Evolutionary conservation across 2,329 filamentous ascomycete species (phyloP).

Genomic region (Sporothrix protearum): DNA sequence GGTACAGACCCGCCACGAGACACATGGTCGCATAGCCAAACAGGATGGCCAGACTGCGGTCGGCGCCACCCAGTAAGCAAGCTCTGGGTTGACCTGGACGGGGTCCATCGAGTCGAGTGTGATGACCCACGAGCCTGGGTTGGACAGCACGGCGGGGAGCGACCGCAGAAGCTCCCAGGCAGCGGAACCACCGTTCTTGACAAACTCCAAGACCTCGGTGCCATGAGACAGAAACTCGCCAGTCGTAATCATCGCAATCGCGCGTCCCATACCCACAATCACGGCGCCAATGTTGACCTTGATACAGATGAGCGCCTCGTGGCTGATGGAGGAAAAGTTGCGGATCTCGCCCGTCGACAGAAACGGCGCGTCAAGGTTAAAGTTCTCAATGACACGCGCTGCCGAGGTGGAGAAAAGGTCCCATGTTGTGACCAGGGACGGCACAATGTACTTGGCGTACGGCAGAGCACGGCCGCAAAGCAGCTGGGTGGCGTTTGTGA

Average conservation of each 20-base stretch:
- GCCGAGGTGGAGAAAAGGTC: conserved; percentile 43
- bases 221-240: conserved; percentile 40
- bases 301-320: conserved; percentile 62
- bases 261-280: conserved; percentile 40
- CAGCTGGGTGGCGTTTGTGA: conserved; percentile 39
- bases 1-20: conserved; percentile 70
- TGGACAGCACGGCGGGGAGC: conserved; percentile 39
- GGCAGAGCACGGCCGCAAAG: conserved; percentile 34
- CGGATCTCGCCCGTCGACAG: conserved; percentile 61
- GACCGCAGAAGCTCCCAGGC: conserved; percentile 33
- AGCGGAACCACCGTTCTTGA: conserved; percentile 27
- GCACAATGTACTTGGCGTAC: conserved; percentile 18
- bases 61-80: conserved; percentile 65
- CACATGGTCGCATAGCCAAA: conserved; percentile 78
- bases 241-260: conserved; percentile 44
- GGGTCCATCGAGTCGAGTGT: conserved; percentile 47
- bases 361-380: conserved; percentile 50
- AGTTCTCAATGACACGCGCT: conserved; percentile 48
- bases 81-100: conserved; percentile 48
- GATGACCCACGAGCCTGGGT: conserved; percentile 57
- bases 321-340: conserved; percentile 72
- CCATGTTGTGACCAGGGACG: conserved; percentile 38
- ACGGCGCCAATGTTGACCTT: conserved; percentile 50
- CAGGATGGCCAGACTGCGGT: conserved; percentile 68
- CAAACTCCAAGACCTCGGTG: conserved; percentile 26